These are phyloP conservation scores for Citrus maxima DNA, from an alignment of 345 rosid genomes.

Conservation along the genomic window DNA sequence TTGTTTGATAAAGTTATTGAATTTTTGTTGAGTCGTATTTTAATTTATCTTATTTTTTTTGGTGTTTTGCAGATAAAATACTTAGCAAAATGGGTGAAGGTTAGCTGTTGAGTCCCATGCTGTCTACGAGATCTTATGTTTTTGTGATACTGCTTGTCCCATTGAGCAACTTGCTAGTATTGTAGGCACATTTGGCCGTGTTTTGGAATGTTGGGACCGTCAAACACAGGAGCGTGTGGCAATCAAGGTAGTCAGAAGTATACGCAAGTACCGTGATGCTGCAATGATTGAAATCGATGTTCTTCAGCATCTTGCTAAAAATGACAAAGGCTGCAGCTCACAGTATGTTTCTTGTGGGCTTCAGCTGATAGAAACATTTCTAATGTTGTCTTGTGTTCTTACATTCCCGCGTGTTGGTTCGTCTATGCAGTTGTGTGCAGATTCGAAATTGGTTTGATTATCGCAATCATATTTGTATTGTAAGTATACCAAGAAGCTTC, in stretches of 20 bases:
- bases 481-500: conserved; percentile 38
- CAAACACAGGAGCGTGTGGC: conserved; percentile 63
- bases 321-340: conserved; percentile 47
- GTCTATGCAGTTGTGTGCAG: conserved; percentile 66
- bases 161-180: conserved; percentile 68
- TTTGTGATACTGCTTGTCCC: conserved; percentile 56
- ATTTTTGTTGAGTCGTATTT: neutral
- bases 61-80: conserved; percentile 52
- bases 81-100: conserved; percentile 88
- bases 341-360: conserved; percentile 34
- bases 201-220: conserved; percentile 87
- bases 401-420: conserved; percentile 3
- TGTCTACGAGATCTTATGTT: conserved; percentile 48
- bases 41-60: neutral
- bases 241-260: conserved; percentile 59
- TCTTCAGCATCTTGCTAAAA: conserved; percentile 55
- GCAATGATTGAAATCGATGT: conserved; percentile 77
- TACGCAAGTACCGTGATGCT: conserved; percentile 63
- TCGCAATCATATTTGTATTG: conserved; percentile 71
- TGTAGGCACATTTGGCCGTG: conserved; percentile 91
- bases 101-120: conserved; percentile 62
- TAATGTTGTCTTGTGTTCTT: neutral
- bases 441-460: conserved; percentile 73
- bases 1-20: neutral
- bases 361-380: conserved; percentile 18